Evolutionary conservation across 129 eudicot species (phyloP).

Genomic region (Pulicaria dysenterica): DNA sequence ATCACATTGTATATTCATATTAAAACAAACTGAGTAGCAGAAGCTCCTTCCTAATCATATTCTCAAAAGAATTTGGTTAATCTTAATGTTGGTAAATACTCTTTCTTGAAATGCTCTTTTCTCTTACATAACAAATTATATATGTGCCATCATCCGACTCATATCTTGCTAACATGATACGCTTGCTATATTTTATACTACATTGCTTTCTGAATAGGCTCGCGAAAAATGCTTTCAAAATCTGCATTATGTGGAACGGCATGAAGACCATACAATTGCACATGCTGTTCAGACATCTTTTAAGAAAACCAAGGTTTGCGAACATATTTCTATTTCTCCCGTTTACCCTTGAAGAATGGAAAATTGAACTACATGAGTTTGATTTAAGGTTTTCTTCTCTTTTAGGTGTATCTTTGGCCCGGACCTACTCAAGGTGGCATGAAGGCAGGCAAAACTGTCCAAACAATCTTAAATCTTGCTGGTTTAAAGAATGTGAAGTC

Average conservation of each 20-base stretch:
- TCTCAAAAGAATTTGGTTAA: background rate
- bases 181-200: background rate
- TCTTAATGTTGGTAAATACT: background rate
- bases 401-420: slow-evolving; percentile 92
- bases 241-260: slow-evolving; percentile 84
- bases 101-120: background rate
- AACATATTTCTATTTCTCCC: background rate
- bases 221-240: slow-evolving; percentile 85
- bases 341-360: background rate
- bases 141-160: background rate
- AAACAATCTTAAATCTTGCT: slow-evolving; percentile 70
- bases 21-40: background rate
- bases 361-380: background rate
- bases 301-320: slow-evolving; percentile 87
- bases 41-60: background rate
- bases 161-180: background rate
- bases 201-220: slow-evolving; percentile 53
- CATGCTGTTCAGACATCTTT: slow-evolving; percentile 86
- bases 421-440: slow-evolving; percentile 80
- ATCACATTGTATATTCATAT: background rate
- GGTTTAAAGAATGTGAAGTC: slow-evolving; percentile 92
- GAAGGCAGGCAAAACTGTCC: slow-evolving; percentile 87
- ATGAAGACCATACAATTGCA: slow-evolving; percentile 97
- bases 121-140: background rate
- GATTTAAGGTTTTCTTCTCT: background rate